Conservation (phyloP, 139 green algal genomes). For the Eudorina sp. region DNA sequence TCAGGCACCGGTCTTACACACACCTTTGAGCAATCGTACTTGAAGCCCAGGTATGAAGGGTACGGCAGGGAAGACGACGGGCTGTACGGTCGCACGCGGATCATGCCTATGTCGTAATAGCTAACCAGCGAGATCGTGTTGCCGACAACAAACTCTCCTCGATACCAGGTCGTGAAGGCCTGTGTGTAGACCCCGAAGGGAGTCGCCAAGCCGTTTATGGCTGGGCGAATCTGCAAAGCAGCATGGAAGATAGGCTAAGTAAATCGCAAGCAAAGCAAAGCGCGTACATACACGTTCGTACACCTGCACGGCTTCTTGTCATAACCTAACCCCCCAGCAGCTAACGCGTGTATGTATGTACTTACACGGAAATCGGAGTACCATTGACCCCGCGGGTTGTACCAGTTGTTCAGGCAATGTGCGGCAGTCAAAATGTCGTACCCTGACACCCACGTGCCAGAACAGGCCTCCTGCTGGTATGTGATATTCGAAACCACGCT, state of each 20-base stretch:
- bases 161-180: slow-evolving; percentile 8
- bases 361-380: too few species aligned
- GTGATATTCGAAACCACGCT: too few species aligned
- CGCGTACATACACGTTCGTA: too few species aligned
- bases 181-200: not conserved
- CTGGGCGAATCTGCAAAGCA: slow-evolving; percentile 35
- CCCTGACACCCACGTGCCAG: slow-evolving; percentile 27
- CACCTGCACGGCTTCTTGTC: too few species aligned
- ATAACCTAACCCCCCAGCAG: too few species aligned
- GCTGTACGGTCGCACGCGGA: not conserved
- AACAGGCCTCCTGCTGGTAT: not conserved
- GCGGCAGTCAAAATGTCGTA: slow-evolving; percentile 38
- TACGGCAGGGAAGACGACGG: not conserved
- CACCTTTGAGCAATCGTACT: slow-evolving; percentile 32
- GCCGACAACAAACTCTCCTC: not conserved
- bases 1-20: not conserved
- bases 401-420: slow-evolving; percentile 25
- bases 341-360: too few species aligned
- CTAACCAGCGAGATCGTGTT: not conserved
- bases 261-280: too few species aligned
- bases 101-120: slow-evolving; percentile 44
- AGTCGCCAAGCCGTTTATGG: not conserved
- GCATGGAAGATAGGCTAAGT: too few species aligned
- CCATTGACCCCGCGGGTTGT: too few species aligned
- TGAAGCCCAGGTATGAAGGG: slow-evolving; percentile 27